Evolutionary conservation across 345 rosid species (phyloP).

Genomic region (Murraya koenigii): DNA sequence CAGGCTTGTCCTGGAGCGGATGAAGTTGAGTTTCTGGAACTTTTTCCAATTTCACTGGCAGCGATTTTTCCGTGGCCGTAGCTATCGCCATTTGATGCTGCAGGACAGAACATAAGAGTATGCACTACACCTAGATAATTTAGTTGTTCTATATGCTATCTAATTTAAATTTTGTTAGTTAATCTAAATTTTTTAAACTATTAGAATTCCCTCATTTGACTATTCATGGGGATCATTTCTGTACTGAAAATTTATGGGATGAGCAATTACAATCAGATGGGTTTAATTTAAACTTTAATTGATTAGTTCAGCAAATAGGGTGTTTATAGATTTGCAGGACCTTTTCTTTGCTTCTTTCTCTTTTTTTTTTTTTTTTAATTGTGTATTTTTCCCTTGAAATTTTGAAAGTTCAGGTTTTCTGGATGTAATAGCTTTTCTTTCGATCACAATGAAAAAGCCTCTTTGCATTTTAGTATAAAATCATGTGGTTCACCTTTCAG

Average conservation of each 20-base stretch:
- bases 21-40: constrained; percentile 53
- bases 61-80: constrained; percentile 69
- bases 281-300: background rate
- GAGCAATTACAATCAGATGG: background rate
- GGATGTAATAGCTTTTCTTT: background rate
- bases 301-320: background rate
- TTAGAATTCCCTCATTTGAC: background rate
- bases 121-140: background rate
- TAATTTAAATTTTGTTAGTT: background rate
- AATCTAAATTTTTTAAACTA: background rate
- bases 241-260: background rate
- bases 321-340: background rate
- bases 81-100: constrained; percentile 89
- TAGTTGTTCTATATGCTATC: background rate
- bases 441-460: background rate
- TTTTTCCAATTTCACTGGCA: constrained; percentile 64
- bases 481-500: constrained; percentile 18
- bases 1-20: constrained; percentile 81
- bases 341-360: background rate
- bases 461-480: background rate
- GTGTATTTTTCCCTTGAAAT: background rate
- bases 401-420: background rate
- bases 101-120: constrained; percentile 35
- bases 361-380: no score
- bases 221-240: background rate